Evolutionary conservation across 208 protist species (phyloP), one percentile per base, ranked within the genome.

Genomic region (Lotmaria passim): DNA sequence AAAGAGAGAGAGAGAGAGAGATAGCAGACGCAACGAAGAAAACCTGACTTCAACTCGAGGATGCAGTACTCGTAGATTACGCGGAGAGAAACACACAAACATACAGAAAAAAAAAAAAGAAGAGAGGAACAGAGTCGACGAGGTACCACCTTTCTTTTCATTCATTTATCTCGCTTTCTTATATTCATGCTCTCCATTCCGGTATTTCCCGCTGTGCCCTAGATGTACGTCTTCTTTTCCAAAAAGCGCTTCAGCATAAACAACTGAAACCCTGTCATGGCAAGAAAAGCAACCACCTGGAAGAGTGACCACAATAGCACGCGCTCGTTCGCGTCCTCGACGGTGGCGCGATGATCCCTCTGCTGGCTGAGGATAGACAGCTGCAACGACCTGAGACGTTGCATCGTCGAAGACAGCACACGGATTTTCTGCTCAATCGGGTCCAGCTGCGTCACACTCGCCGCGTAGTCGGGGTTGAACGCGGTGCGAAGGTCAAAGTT

Each of bases 231-330:
- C 73, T 87, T 88, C 31, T 75, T 68, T 74, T 96, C 89, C 41
- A 96, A 57, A 44, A 95, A 92, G 19, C 91, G 76, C 71, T 89
- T 87, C 30, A 96, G 75, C 41, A 93, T 79, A 50, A 69, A 93
- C 3, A 96, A 28, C 69, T 96, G 89, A 23, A 90, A 89, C 26
- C 72, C 41, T n/a, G 78, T 77, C 73, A 94, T 87, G 28, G 21
- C 61, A 14, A 96, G 19, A 12, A 96, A 75, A 1, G 79, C 64
- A 4, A 89, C 11, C 2, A 89, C 73, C 57, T 96, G 87, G 63
- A 93, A 90, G 26, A 91, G 23, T 5, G 82, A 77, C 89, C 89
- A 96, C 53, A 82, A 39, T 31, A 95, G 62, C 39, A 95, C 70
- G 0, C 84, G 65, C 28, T 77, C 69, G 56, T 90, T 90, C 26